Evolutionary conservation across 306 rosid genomes (phyloP), one percentile per base, ranked within the genome.

Genomic region (Vicia villosa): DNA sequence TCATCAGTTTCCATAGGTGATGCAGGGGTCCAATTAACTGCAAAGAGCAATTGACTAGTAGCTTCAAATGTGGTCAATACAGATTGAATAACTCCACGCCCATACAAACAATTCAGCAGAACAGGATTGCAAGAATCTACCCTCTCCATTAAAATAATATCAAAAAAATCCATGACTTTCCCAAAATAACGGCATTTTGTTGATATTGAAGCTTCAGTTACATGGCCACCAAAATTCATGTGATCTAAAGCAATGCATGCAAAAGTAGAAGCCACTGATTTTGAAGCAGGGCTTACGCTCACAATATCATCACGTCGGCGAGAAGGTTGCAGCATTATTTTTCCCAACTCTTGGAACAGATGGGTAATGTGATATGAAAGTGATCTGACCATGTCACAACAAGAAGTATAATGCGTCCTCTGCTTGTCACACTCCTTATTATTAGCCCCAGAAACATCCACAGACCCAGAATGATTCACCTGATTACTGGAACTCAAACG

Each of bases 1-100:
- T 85, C 93, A 77, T 93, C 98, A 16, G 91, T 93, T 80, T 93
- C 98, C 98, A 90, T 93, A 41, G 98, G 98, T 13, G 96, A 90
- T 63, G 93, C 88, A 68, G 94, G 91, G 49, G 84, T 73, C 68
- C 88, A 77, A 68, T 88, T 89, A 36, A 92, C 84, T 8, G 96
- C 82, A 82, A 86, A 90, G 74, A 88, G 91, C 80, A 93, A 79
- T 70, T 93, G 96, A 82, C 98, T 90, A 45, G 98, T 93, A 38
- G 97, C 98, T 85, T 88, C 97, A 85, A 93, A 93, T 69, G 98
- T 93, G 61, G 96, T 93, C 90, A 93, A 76, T 71, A 93, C 83
- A 77, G 89, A 93, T 58, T 88, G 91, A 76, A 88, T 43, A 67
- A 90, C 98, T 77, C 97, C 98, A 75, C 73, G 89, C 42, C 97